Evolutionary conservation across 2,329 filamentous ascomycete species (phyloP), one percentile per base, ranked within the genome.

Genomic region (Xylaria polymorpha): DNA sequence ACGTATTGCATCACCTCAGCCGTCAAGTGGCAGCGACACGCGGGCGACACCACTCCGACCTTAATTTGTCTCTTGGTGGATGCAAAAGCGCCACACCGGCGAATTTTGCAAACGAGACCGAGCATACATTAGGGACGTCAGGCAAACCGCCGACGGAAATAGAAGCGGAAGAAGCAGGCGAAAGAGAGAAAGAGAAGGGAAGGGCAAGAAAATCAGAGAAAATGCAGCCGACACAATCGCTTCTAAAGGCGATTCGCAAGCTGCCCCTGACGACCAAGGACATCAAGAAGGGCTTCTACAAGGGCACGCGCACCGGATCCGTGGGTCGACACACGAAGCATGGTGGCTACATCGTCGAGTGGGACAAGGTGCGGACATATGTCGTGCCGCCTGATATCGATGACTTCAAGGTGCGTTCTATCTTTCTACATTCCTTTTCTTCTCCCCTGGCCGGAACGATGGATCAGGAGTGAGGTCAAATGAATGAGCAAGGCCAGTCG

Each of bases 201-300:
- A 5, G 51, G 41, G 68, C 35, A 50, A 51, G 41, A 35, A 65
- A 68, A 59, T 60, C 57, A 59, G 35, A 59, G 74, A 83, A 79
- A 71, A 93, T 92, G 90, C 87, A 88, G 80, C 88, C 92, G 65
- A 92, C 92, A 18, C 85, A 88, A 77, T 80, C 84, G 72, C 90
- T 97, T 76, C 86, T 87, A 75, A 83, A 89, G 79, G 87, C 88
- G 67, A 87, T 94, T 77, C 88, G 90, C 81, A 94, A 95, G 78
- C 85, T 94, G 68, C 86, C 87, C 62, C 88, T 99, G 77, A 98
- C 93, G 14, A 97, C 95, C 74, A 99, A 99, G 83, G 91, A 96
- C 82, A 91, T 95, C 79, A 92, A 92, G 80, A 93, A 94, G 79
- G 95, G 94, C 74, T 99, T 91, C 88, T 99, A 99, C 89, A 98